These are phyloP conservation scores for Rugonectria rugulosa DNA, from an alignment of 2,329 filamentous ascomycete genomes.

Conservation along the genomic window DNA sequence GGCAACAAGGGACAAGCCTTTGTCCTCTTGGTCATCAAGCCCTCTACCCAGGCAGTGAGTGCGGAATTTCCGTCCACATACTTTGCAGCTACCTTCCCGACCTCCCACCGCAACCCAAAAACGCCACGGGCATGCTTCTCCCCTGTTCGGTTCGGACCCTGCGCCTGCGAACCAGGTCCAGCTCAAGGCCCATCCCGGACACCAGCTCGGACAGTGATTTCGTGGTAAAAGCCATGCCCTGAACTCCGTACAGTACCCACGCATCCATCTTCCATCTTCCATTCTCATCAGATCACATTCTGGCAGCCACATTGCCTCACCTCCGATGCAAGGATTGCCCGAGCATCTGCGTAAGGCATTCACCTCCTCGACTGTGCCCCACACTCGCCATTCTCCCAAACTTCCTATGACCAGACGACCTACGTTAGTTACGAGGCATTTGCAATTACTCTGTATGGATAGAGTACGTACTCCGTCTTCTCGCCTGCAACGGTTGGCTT, in stretches of 20 bases:
- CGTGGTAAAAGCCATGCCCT: neutral
- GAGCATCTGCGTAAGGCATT: neutral
- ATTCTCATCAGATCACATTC: slow-evolving; percentile 6
- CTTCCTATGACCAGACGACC: no score
- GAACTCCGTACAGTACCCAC: no score
- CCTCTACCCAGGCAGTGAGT: neutral
- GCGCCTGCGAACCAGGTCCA: no score
- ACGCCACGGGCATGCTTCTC: neutral
- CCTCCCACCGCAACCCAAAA: neutral
- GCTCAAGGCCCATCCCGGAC: slow-evolving; percentile 3
- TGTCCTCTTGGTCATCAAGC: no score
- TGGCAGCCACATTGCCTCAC: neutral
- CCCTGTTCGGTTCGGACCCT: neutral
- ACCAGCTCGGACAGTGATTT: neutral
- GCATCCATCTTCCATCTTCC: slow-evolving; percentile 18
- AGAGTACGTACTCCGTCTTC: no score
- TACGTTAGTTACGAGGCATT: no score
- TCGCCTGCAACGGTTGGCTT: no score
- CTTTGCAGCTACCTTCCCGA: no score
- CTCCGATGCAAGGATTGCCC: neutral
- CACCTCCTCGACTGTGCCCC: neutral
- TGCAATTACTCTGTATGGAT: neutral
- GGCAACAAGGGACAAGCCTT: no score
- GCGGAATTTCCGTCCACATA: no score
- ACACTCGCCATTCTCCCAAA: neutral